These are phyloP conservation scores for Candida caryicola DNA, from an alignment of 805 yeast species.

Conservation along the genomic window DNA sequence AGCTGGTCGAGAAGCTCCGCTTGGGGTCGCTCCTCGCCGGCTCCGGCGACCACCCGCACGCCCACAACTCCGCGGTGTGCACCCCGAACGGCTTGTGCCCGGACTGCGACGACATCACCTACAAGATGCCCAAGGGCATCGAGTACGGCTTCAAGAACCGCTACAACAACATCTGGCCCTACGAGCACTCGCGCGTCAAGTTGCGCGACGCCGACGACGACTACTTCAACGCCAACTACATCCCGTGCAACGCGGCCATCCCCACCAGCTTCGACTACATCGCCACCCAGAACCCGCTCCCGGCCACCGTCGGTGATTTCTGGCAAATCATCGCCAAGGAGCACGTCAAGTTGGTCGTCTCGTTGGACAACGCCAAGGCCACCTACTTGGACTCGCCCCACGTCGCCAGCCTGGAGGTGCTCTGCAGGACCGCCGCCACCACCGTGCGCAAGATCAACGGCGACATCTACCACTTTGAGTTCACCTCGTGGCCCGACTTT, in stretches of 20 bases:
- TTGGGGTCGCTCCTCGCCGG: slow-evolving; percentile 16
- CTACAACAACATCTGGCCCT: slow-evolving; percentile 48
- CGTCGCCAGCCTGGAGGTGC: slow-evolving; percentile 3
- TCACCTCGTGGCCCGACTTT: slow-evolving; percentile 47
- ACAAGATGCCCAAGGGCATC: slow-evolving; percentile 41
- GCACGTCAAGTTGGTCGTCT: slow-evolving; percentile 33
- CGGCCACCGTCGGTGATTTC: slow-evolving; percentile 41
- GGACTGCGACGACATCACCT: slow-evolving; percentile 38
- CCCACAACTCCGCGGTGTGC: slow-evolving; percentile 21
- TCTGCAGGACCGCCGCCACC: slow-evolving; percentile 4
- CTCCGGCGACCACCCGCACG: slow-evolving; percentile 1
- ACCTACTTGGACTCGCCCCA: slow-evolving; percentile 13
- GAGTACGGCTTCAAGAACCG: slow-evolving; percentile 34
- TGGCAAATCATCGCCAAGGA: slow-evolving; percentile 40
- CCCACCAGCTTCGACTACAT: slow-evolving; percentile 28
- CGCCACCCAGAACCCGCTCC: slow-evolving; percentile 46
- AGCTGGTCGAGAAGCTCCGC: slow-evolving; percentile 37
- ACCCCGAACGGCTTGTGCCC: slow-evolving; percentile 44
- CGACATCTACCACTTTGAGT: slow-evolving; percentile 38
- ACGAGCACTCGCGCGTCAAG: slow-evolving; percentile 46
- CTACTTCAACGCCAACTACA: slow-evolving; percentile 46
- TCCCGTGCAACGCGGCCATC: slow-evolving; percentile 26
- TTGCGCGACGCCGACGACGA: slow-evolving; percentile 31
- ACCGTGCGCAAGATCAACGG: slow-evolving; percentile 11
- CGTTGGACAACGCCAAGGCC: slow-evolving; percentile 30